Conservation (phyloP, 441 rosid genomes). For the Erodium chrysanthum region DNA sequence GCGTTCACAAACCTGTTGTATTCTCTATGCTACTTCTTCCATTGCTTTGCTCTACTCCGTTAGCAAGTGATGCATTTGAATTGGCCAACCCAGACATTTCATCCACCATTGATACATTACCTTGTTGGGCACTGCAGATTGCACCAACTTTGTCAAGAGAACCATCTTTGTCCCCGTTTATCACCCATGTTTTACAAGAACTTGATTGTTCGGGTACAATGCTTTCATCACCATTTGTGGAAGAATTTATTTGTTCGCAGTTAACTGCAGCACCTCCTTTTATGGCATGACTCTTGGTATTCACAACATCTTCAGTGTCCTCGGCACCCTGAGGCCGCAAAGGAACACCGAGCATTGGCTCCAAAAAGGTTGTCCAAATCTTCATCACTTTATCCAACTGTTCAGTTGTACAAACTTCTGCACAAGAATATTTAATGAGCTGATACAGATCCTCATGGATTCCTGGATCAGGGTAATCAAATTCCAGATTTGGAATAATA, state of each 20-base stretch:
- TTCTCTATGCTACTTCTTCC: constrained; percentile 45
- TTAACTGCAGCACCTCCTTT: constrained; percentile 29
- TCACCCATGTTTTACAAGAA: constrained; percentile 36
- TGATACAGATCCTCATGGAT: constrained; percentile 91
- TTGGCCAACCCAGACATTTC: constrained; percentile 32
- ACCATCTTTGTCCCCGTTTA: constrained; percentile 45
- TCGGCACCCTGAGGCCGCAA: constrained; percentile 75
- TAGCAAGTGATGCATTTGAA: constrained; percentile 34
- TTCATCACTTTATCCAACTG: constrained; percentile 83
- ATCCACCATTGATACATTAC: constrained; percentile 41
- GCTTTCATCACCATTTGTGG: constrained; percentile 49
- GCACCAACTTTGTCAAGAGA: constrained; percentile 34
- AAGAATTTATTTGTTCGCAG: constrained; percentile 44
- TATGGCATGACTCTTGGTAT: constrained; percentile 41
- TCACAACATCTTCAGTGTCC: constrained; percentile 71
- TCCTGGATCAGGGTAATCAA: constrained; percentile 67
- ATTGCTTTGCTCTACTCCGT: constrained; percentile 49
- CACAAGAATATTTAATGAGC: constrained; percentile 86
- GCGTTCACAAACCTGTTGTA: constrained; percentile 42
- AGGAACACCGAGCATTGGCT: constrained; percentile 74
- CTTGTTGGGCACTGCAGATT: constrained; percentile 29
- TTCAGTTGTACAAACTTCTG: constrained; percentile 86
- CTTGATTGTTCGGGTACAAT: constrained; percentile 48
- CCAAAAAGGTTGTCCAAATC: constrained; percentile 88
- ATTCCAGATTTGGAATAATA: constrained; percentile 58